Conservation (phyloP, 768 basidiomycete species). For the Boletus patriciae region DNA sequence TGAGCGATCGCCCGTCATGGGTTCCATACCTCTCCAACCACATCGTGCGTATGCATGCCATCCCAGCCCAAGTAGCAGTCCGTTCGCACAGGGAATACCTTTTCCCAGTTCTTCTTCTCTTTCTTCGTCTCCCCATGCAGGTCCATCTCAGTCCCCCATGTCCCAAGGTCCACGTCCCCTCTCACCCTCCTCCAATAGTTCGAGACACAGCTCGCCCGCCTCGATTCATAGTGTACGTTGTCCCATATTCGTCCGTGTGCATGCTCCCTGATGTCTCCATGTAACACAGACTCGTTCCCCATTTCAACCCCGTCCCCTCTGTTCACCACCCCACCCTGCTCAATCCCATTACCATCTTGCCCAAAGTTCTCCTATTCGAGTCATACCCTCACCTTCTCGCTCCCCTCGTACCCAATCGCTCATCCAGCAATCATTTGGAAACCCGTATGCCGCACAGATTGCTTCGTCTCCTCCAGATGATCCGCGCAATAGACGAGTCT, state of each 20-base stretch:
- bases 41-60: constrained; percentile 7
- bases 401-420: constrained; percentile 17
- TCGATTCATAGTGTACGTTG: constrained; percentile 15
- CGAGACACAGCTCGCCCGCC: constrained; percentile 10
- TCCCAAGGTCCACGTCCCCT: neutral
- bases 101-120: constrained; percentile 13
- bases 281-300: constrained; percentile 4
- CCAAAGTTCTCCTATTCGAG: constrained; percentile 5
- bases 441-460: neutral
- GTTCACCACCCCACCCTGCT: constrained; percentile 5
- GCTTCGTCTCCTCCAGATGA: neutral
- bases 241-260: neutral
- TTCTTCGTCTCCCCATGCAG: constrained; percentile 12
- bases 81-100: constrained; percentile 10
- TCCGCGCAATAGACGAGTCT: constrained; percentile 2
- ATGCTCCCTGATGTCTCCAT: neutral
- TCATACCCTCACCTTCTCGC: constrained; percentile 4
- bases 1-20: constrained; percentile 12
- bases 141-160: constrained; percentile 1
- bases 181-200: constrained; percentile 9
- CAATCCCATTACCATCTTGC: constrained; percentile 8
- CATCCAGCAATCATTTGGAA: constrained; percentile 17
- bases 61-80: constrained; percentile 9
- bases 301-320: neutral
- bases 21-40: neutral